Conservation (phyloP, 768 basidiomycete species). For the Boletus sp. region DNA sequence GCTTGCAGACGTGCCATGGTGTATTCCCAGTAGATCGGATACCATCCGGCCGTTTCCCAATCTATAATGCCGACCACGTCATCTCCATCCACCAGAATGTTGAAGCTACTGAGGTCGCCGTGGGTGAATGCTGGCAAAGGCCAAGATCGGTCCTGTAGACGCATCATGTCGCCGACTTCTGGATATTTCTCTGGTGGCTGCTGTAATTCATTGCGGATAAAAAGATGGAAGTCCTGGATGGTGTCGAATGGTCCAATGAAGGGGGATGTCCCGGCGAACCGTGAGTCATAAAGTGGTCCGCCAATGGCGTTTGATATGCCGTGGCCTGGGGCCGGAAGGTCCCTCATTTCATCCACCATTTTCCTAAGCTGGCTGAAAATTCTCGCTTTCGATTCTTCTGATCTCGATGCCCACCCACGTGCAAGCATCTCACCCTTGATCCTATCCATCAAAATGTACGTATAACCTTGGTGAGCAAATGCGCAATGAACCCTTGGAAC, state of each 20-base stretch:
- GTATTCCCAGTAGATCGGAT: not conserved
- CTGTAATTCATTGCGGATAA: not conserved
- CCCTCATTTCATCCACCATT: too few species aligned
- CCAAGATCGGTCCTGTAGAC: not conserved
- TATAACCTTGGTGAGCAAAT: not conserved
- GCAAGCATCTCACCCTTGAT: not conserved
- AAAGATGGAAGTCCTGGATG: not conserved
- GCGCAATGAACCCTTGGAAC: not conserved
- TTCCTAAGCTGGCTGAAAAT: too few species aligned
- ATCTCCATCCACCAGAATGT: not conserved
- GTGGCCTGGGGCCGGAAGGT: too few species aligned
- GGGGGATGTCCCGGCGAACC: not conserved
- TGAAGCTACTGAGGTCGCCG: not conserved
- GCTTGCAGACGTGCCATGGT: not conserved
- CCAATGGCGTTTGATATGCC: too few species aligned
- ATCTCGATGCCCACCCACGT: too few species aligned
- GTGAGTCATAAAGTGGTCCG: too few species aligned
- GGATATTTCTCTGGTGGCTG: too few species aligned
- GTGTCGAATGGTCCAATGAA: not conserved
- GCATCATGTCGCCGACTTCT: not conserved
- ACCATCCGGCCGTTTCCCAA: slow-evolving; percentile 1
- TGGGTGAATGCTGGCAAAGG: not conserved
- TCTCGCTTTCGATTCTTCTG: too few species aligned
- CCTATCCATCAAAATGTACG: not conserved
- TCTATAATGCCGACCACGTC: not conserved